phyloP scores from a whole-genome alignment of 169 alveolate species.

The Besnoitia besnoiti region DNA sequence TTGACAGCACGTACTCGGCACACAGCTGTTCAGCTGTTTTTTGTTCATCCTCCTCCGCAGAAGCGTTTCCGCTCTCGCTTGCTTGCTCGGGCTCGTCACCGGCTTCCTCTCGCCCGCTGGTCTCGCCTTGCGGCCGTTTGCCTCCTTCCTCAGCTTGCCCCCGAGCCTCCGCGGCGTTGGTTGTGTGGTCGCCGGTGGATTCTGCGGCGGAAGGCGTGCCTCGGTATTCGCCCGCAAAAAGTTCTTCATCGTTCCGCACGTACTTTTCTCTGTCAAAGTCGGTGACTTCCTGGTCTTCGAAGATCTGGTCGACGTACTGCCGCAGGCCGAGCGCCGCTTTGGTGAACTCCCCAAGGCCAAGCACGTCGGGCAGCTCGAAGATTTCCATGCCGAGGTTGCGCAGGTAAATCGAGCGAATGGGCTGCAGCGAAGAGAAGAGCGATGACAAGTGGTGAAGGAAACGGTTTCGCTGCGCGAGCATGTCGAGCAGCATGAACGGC shows the following conservation, averaged over 20 bases:
- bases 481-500: conserved; percentile 70
- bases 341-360: conserved; percentile 66
- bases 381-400: conserved; percentile 73
- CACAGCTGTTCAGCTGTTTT: no score
- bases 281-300: conserved; percentile 63
- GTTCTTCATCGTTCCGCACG: background rate
- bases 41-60: no score
- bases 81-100: no score
- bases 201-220: background rate
- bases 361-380: conserved; percentile 70
- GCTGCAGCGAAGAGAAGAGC: conserved; percentile 60
- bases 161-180: background rate
- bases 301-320: conserved; percentile 66
- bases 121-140: background rate
- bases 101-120: no score
- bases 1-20: no score
- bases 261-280: conserved; percentile 54
- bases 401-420: conserved; percentile 69
- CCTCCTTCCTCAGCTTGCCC: background rate
- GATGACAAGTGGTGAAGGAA: conserved; percentile 65
- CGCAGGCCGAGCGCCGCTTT: conserved; percentile 56
- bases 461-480: conserved; percentile 61
- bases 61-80: no score
- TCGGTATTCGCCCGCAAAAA: background rate
- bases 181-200: background rate